These are phyloP conservation scores for Oryza officinalis DNA, from an alignment of 176 grass and related monocot species.

Conservation along the genomic window DNA sequence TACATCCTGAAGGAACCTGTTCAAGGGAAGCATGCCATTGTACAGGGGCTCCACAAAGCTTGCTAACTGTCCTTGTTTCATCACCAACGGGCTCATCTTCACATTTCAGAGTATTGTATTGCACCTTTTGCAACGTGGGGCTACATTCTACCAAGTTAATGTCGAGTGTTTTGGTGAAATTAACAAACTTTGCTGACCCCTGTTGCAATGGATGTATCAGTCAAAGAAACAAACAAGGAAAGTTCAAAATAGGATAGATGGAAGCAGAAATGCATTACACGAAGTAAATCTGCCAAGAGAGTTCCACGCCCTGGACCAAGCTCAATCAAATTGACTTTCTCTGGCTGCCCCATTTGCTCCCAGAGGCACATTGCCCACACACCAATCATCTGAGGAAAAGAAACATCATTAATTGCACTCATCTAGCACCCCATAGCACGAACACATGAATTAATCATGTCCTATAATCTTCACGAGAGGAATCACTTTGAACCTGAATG, in stretches of 20 bases:
- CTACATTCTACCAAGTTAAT: constrained; percentile 97
- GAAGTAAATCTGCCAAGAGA: constrained; percentile 82
- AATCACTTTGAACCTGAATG: not conserved
- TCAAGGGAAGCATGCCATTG: constrained; percentile 80
- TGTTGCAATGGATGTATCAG: constrained; percentile 38
- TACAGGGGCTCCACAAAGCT: constrained; percentile 60
- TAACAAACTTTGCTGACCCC: constrained; percentile 78
- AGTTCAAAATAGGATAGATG: not conserved
- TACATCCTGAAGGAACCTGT: constrained; percentile 97
- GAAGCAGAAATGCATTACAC: constrained; percentile 47
- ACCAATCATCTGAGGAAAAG: constrained; percentile 68
- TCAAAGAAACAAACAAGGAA: constrained; percentile 29
- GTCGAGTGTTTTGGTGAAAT: constrained; percentile 74
- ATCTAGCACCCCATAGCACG: not conserved
- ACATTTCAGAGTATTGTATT: constrained; percentile 82
- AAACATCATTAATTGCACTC: constrained; percentile 5
- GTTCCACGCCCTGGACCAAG: constrained; percentile 92
- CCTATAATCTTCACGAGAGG: not conserved
- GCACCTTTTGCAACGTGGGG: constrained; percentile 70
- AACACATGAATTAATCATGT: not conserved
- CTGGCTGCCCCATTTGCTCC: constrained; percentile 88
- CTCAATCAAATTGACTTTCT: constrained; percentile 86
- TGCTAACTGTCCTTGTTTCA: constrained; percentile 67
- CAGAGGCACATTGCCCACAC: constrained; percentile 91
- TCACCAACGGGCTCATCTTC: constrained; percentile 49